A percentile compares a stretch with the other conserved stretches of the same genome.
Conservation (phyloP, 1,284 basidiomycete genomes). For the Flammula alnicola region DNA sequence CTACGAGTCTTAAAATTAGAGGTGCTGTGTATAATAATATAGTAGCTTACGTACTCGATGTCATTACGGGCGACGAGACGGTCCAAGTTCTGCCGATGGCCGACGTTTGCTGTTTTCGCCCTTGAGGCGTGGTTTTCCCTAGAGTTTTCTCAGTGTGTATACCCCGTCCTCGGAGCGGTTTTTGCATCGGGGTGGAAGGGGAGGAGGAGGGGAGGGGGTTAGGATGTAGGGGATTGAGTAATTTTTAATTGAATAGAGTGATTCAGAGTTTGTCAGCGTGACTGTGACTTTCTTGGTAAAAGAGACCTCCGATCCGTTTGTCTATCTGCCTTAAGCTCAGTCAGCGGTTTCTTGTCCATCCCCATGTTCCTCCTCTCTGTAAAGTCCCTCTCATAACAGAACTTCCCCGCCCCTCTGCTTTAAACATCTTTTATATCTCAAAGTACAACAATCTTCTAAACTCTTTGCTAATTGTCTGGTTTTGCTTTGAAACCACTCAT, state of each 20-base stretch:
- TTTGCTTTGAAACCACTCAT: too few species aligned
- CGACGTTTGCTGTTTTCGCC: neutral
- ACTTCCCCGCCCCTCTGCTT: constrained; percentile 9
- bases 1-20: neutral
- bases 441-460: too few species aligned
- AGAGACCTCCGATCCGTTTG: constrained; percentile 24
- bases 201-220: neutral
- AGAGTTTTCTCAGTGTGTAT: neutral
- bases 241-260: too few species aligned
- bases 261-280: constrained; percentile 26
- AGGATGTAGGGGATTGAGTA: neutral
- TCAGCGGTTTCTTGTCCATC: too few species aligned
- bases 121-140: too few species aligned
- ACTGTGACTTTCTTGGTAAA: constrained; percentile 24
- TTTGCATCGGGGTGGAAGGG: neutral
- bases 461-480: too few species aligned
- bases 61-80: neutral
- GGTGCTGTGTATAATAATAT: too few species aligned
- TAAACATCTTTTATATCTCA: too few species aligned
- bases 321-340: too few species aligned
- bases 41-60: too few species aligned
- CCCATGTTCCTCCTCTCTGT: constrained; percentile 31
- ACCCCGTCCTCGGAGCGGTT: neutral
- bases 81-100: constrained; percentile 5
- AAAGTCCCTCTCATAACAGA: constrained; percentile 29